Evolutionary conservation across 768 basidiomycete genomes (phyloP).

Genomic region (Collybia sp.): DNA sequence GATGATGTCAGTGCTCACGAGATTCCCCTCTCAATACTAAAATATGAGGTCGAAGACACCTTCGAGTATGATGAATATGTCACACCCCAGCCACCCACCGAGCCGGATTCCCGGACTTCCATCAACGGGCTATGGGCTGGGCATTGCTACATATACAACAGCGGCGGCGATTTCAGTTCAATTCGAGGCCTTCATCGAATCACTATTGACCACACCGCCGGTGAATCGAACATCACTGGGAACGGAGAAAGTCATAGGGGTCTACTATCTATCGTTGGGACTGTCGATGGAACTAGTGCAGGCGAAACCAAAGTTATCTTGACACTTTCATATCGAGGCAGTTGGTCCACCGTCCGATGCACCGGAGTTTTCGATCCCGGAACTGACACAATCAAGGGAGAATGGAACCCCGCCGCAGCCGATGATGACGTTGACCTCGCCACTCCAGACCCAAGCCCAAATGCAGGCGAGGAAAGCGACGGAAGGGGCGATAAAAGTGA

Average conservation of each 20-base stretch:
- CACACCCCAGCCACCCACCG: slow-evolving; percentile 21
- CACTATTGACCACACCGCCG: slow-evolving; percentile 19
- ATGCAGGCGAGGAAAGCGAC: not conserved
- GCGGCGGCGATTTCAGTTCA: slow-evolving; percentile 19
- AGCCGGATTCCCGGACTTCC: slow-evolving; percentile 9
- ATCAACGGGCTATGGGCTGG: slow-evolving; percentile 28
- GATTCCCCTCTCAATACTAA: slow-evolving; percentile 20
- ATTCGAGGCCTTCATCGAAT: slow-evolving; percentile 16
- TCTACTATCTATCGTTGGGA: not conserved
- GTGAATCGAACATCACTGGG: slow-evolving; percentile 19
- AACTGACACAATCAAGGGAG: no score
- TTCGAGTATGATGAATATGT: slow-evolving; percentile 26
- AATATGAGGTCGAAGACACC: slow-evolving; percentile 26
- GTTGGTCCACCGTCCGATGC: no score
- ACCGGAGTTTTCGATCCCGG: no score
- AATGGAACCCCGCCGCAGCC: no score
- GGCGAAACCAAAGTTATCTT: no score
- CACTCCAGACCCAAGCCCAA: no score
- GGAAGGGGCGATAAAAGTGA: not conserved
- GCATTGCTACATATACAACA: not conserved
- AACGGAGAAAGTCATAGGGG: slow-evolving; percentile 14
- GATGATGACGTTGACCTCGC: no score
- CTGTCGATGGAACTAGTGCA: no score
- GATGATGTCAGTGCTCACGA: slow-evolving; percentile 11
- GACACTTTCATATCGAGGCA: no score